These are phyloP conservation scores for Gilbertella persicaria DNA, from an alignment of 371 early-diverging fungal species.

Conservation along the genomic window DNA sequence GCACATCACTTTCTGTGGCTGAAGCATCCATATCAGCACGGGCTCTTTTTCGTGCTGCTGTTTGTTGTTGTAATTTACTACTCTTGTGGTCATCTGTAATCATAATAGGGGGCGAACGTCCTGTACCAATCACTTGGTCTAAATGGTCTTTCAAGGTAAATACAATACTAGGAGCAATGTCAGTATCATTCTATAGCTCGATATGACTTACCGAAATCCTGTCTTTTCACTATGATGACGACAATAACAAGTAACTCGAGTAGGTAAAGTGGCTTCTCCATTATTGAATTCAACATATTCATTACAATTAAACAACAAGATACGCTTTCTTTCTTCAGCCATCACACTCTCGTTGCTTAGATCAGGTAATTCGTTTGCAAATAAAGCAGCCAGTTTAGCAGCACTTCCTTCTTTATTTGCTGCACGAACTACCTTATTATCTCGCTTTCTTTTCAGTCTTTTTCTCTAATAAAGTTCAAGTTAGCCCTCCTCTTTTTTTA, in stretches of 20 bases:
- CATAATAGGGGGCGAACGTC: constrained; percentile 81
- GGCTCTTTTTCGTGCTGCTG: constrained; percentile 32
- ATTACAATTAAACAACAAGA: constrained; percentile 71
- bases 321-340: constrained; percentile 55
- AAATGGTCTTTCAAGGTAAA: constrained; percentile 64
- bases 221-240: constrained; percentile 87
- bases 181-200: not conserved
- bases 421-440: constrained; percentile 53
- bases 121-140: constrained; percentile 66
- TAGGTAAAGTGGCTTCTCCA: constrained; percentile 78
- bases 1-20: constrained; percentile 31
- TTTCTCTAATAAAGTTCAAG: constrained; percentile 41
- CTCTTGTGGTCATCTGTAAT: constrained; percentile 92
- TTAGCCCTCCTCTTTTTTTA: not conserved
- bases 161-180: constrained; percentile 45
- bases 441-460: constrained; percentile 54
- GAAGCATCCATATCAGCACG: constrained; percentile 41
- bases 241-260: constrained; percentile 83
- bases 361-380: constrained; percentile 46
- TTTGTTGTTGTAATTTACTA: constrained; percentile 43
- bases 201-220: constrained; percentile 68
- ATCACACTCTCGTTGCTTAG: constrained; percentile 45
- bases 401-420: constrained; percentile 53
- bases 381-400: constrained; percentile 48
- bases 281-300: constrained; percentile 72